Evolutionary conservation across 176 grass and related monocot species (phyloP), one percentile per base, ranked within the genome.

Genomic region (Avena insularis): DNA sequence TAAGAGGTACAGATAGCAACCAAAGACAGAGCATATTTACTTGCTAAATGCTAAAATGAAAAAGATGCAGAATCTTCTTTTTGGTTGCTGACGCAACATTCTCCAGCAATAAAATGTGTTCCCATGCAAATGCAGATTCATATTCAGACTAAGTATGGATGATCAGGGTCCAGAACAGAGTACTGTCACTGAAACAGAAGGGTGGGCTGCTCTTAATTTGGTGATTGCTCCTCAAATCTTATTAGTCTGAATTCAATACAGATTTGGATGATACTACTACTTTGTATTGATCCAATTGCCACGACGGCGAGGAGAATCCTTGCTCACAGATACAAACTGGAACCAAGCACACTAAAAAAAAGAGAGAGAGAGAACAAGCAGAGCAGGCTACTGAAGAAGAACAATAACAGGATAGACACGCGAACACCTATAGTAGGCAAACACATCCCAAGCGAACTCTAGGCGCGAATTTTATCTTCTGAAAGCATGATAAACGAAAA

Each of bases 391-490:
- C 31, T 15, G 8, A 82, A 43, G 40, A 82, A 38, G 70, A 86
- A 68, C 68, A 81, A 15, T 43, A 61, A 86, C 10, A 82, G 68
- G 69, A 69, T 67, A 75, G 77, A 66, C 84, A 61, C 25, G 47
- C 82, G 43, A 89, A 79, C 75, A 80, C 16, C 82, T 85, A 85
- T 33, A 70, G 56, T 33, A 70, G 56, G 31, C 74, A 62, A 50
- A 50, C 64, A 31, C 10, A 63, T 71, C 82, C 51, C 55, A 69
- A 82, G 6, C 49, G 27, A 87, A 82, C 53, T 47, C 73, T 78
- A 69, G 79, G 55, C 23, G 79, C 23, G 66, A 21, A 27, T 72
- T n/a, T 80, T 6, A 6, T 43, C 40, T 43, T 43, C 47, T n/a
- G 49, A 6, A 16, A 29, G 8, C 40, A 43, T 43, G 6, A 6